Percentiles rank a stretch among this genome's conserved stretches.
Evolutionary conservation across 306 rosid genomes (phyloP).

Genomic region (Rosa persica): DNA sequence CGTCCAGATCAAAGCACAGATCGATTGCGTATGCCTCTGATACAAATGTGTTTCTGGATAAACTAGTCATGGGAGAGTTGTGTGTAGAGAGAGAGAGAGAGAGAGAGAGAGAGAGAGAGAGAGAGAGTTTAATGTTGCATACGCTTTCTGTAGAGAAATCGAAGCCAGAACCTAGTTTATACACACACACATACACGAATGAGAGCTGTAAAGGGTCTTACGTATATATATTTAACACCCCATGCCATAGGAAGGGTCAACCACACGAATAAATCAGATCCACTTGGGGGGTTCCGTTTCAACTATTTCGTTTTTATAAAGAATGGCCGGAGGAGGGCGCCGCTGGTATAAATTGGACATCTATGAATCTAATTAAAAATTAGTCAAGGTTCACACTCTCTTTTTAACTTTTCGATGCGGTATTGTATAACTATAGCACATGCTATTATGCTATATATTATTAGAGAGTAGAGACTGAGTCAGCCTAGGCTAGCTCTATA

Average conservation of each 20-base stretch:
- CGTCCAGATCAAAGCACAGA: slow-evolving; percentile 27
- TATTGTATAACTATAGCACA: no score
- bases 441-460: no score
- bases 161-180: background rate
- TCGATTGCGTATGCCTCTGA: background rate
- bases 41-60: background rate
- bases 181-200: background rate
- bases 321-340: background rate
- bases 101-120: background rate
- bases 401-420: no score
- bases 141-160: background rate
- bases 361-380: no score
- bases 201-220: background rate
- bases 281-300: background rate
- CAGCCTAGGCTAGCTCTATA: no score
- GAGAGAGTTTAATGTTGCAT: background rate
- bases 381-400: background rate
- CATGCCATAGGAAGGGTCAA: background rate
- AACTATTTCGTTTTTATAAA: background rate
- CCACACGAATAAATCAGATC: background rate
- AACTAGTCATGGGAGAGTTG: slow-evolving; percentile 5
- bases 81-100: background rate
- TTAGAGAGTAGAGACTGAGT: no score
- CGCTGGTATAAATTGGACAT: background rate
- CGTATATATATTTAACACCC: background rate